Conservation (phyloP, 2,329 filamentous ascomycete genomes). For the Cladophialophora yegresii region DNA sequence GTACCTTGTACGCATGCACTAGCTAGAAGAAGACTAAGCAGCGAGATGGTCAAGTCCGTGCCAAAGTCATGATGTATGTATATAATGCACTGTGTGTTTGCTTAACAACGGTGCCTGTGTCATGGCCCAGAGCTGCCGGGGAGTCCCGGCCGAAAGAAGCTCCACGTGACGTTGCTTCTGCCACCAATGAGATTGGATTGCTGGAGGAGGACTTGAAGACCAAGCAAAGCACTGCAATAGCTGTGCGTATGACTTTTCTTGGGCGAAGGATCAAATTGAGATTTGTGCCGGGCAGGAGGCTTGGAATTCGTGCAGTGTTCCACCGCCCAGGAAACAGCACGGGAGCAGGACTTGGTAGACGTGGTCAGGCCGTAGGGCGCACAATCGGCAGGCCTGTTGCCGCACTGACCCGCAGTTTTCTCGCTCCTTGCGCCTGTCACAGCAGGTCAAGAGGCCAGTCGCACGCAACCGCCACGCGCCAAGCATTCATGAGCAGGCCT, state of each 20-base stretch:
- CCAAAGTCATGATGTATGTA: background rate
- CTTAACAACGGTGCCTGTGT: background rate
- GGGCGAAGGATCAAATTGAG: background rate
- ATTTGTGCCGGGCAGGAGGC: background rate
- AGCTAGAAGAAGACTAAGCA: background rate
- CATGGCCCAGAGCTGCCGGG: background rate
- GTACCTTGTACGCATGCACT: background rate
- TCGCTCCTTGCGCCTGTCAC: background rate
- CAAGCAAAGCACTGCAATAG: background rate
- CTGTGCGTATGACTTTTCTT: background rate
- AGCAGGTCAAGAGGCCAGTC: slow-evolving; percentile 3
- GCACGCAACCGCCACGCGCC: slow-evolving; percentile 8
- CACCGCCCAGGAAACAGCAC: background rate
- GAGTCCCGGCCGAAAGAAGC: background rate
- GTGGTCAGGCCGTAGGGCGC: background rate
- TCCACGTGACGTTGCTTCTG: background rate
- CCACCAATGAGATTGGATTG: background rate
- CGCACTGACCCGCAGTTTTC: slow-evolving; percentile 7
- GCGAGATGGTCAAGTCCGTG: background rate
- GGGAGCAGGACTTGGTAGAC: background rate
- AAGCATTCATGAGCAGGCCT: slow-evolving; percentile 9
- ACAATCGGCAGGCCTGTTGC: background rate
- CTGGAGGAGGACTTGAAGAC: background rate
- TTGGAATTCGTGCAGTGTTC: slow-evolving; percentile 2
- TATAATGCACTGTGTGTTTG: background rate